Base-by-base conservation (phyloP, 78 protist species). In the Speleostelium caveatum region DNA sequence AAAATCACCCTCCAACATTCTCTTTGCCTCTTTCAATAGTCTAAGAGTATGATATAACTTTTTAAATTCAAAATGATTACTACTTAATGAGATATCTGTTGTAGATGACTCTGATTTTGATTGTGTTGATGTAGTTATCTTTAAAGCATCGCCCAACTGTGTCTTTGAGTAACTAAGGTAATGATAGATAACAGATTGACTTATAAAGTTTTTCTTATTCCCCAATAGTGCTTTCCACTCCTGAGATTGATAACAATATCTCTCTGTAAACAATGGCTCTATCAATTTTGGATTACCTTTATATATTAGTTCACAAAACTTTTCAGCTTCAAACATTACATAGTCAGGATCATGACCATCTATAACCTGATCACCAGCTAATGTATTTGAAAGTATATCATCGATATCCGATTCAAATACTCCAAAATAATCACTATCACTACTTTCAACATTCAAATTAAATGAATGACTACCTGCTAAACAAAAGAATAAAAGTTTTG, bases 231-330 rank as follows among this genome's bases (percentile, higher is more conserved):
- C 24, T 2, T 33, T 22, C 91, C 91, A 83, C 21, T 68, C 30
- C 59, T 28, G 62, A 16, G 91, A 51, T 10, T 10, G 24, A 49
- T 69, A 83, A 45, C 91, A 83, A 59, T 68, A 51, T 12, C 58
- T 36, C 0, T 26, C 35, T 21, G 73, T 59, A 39, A 83, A 83
- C 22, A 83, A 19, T 22, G 91, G 91, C n/a, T 83, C 91, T 0
- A 83, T 41, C 10, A 83, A 45, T 39, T 83, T 83, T 67, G 91
- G 91, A n/a, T 83, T 83, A 39, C 91, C 91, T 33, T 83, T 83
- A 10, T 56, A 39, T 22, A 83, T 21, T 3, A 83, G 45, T 60
- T 83, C 80, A 33, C 65, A 39, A 51, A 83, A 83, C 30, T 35
- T 69, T 4, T 33, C 68, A 2, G 28, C 67, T 60, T 83, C 91